phyloP scores from a whole-genome alignment of 306 rosid genomes.

The Casuarina glauca region DNA sequence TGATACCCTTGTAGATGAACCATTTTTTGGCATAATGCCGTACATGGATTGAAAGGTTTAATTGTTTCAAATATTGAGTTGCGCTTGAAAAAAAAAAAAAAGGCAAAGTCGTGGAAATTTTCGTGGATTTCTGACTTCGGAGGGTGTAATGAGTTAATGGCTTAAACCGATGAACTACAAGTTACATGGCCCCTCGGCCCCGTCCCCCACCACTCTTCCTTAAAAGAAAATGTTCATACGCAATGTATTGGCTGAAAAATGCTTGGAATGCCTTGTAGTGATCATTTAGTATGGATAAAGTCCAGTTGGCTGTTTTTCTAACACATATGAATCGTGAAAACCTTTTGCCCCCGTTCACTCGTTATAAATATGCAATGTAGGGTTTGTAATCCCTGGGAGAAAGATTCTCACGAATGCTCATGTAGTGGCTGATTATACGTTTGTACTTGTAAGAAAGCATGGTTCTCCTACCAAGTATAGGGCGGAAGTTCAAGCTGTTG shows the following conservation, averaged over 20 bases:
- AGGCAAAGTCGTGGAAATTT: background rate
- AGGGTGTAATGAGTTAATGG: background rate
- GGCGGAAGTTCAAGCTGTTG: slow-evolving; percentile 81
- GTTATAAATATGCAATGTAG: slow-evolving; percentile 34
- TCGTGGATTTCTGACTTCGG: background rate
- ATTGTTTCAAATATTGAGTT: background rate
- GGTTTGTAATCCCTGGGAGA: slow-evolving; percentile 71
- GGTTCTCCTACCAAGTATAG: slow-evolving; percentile 83
- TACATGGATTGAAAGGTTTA: background rate
- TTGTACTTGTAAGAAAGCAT: slow-evolving; percentile 90
- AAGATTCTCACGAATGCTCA: slow-evolving; percentile 90
- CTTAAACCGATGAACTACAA: too few species aligned
- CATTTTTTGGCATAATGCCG: background rate
- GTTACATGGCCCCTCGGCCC: too few species aligned
- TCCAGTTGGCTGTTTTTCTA: background rate
- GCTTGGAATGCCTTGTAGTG: background rate
- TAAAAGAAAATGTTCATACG: background rate
- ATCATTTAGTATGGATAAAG: background rate
- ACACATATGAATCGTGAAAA: background rate
- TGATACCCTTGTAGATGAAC: background rate
- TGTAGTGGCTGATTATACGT: slow-evolving; percentile 87
- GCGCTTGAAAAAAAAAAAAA: background rate
- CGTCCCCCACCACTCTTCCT: too few species aligned
- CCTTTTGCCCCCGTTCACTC: slow-evolving; percentile 10
- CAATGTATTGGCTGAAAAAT: background rate